A percentile compares a stretch with the other conserved stretches of the same genome.
These are phyloP conservation scores for Cenchrus purpureus DNA, from an alignment of 176 grass and related monocot species.

Conservation along the genomic window DNA sequence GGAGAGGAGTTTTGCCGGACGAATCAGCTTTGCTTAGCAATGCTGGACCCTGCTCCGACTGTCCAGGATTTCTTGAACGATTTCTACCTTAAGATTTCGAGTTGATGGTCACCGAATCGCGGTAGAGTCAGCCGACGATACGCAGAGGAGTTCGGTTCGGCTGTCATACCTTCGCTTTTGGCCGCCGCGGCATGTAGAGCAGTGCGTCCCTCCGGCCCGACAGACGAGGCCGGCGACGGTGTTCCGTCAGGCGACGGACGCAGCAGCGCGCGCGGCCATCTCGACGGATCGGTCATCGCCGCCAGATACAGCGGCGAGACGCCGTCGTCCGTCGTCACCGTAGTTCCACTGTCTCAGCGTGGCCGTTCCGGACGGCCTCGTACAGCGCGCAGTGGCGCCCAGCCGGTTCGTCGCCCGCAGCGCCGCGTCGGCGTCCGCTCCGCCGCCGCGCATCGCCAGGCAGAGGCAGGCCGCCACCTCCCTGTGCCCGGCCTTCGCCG, in stretches of 20 bases:
- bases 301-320: conserved; percentile 55
- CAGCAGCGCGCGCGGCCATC: conserved; percentile 11
- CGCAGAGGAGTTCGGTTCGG: not conserved
- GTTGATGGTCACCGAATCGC: not conserved
- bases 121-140: not conserved
- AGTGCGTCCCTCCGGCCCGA: conserved; percentile 45
- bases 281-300: not conserved
- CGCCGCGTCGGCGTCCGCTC: not conserved
- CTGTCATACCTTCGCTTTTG: not conserved
- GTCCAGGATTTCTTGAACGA: conserved; percentile 14
- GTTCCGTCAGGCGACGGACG: not conserved
- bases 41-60: not conserved
- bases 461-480: conserved; percentile 10
- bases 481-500: conserved; percentile 15
- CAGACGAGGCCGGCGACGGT: not conserved
- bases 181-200: conserved; percentile 50
- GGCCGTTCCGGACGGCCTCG: conserved; percentile 31
- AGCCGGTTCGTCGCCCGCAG: conserved; percentile 22
- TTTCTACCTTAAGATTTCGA: conserved; percentile 23
- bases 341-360: not conserved
- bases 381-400: conserved; percentile 50
- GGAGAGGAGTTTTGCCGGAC: conserved; percentile 46
- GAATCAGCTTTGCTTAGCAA: conserved; percentile 28
- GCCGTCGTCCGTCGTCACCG: not conserved
- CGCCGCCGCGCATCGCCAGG: not conserved